A percentile compares a stretch with the other conserved stretches of the same genome.
These are phyloP conservation scores for Cercophora sp. DNA, from an alignment of 495 filamentous ascomycete species.

Conservation along the genomic window DNA sequence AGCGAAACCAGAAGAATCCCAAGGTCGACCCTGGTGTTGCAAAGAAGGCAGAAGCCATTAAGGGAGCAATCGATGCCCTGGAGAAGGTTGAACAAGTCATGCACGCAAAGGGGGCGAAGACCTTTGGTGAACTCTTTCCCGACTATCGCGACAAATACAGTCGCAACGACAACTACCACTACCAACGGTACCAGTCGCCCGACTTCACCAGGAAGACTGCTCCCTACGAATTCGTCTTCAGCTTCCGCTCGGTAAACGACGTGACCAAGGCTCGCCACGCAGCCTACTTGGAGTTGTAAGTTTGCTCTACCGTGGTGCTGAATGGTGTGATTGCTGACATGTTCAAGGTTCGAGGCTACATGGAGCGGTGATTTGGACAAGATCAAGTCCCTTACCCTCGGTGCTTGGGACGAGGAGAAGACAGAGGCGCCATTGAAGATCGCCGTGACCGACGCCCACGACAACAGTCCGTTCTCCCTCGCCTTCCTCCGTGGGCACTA, in stretches of 20 bases:
- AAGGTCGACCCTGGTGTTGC: slow-evolving; percentile 29
- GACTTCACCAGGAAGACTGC: slow-evolving; percentile 12
- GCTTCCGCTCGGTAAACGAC: slow-evolving; percentile 42
- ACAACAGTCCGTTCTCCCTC: slow-evolving; percentile 56
- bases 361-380: slow-evolving; percentile 62
- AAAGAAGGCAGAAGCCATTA: slow-evolving; percentile 51
- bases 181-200: not conserved
- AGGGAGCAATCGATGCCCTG: slow-evolving; percentile 45
- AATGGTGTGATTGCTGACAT: slow-evolving; percentile 24
- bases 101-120: slow-evolving; percentile 56
- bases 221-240: slow-evolving; percentile 45
- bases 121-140: slow-evolving; percentile 60
- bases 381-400: slow-evolving; percentile 48
- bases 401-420: slow-evolving; percentile 42
- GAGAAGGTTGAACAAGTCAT: slow-evolving; percentile 51
- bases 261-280: slow-evolving; percentile 47
- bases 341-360: slow-evolving; percentile 59
- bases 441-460: slow-evolving; percentile 45
- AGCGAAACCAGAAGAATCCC: slow-evolving; percentile 27
- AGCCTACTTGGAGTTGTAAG: slow-evolving; percentile 55
- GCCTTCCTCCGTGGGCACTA: slow-evolving; percentile 60
- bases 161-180: slow-evolving; percentile 1
- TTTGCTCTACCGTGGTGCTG: not conserved
- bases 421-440: slow-evolving; percentile 57
- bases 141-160: slow-evolving; percentile 23